These are phyloP conservation scores for Huntiella savannae DNA, from an alignment of 2,329 filamentous ascomycete genomes.

Conservation along the genomic window DNA sequence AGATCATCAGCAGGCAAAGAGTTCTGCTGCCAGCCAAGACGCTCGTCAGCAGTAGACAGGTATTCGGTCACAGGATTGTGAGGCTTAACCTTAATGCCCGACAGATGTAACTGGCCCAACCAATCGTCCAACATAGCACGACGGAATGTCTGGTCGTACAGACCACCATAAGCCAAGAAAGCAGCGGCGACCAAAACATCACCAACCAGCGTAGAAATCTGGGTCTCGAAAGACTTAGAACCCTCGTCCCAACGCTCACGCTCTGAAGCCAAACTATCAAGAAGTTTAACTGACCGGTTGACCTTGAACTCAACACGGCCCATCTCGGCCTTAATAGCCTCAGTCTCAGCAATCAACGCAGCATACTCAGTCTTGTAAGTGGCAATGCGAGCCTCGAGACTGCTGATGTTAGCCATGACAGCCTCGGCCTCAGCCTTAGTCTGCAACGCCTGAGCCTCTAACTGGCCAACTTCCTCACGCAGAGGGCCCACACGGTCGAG, in stretches of 20 bases:
- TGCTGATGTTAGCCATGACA: slow-evolving; percentile 69
- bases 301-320: slow-evolving; percentile 93
- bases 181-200: slow-evolving; percentile 93
- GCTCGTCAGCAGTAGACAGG: slow-evolving; percentile 86
- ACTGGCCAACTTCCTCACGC: slow-evolving; percentile 67
- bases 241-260: slow-evolving; percentile 87
- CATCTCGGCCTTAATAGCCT: slow-evolving; percentile 96
- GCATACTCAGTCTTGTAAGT: slow-evolving; percentile 95
- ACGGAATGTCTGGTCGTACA: slow-evolving; percentile 95
- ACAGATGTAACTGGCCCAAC: slow-evolving; percentile 79
- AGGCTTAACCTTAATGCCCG: slow-evolving; percentile 82
- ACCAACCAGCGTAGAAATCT: slow-evolving; percentile 89
- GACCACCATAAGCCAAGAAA: slow-evolving; percentile 88
- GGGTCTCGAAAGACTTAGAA: slow-evolving; percentile 94
- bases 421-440: slow-evolving; percentile 88
- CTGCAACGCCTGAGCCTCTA: slow-evolving; percentile 75
- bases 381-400: slow-evolving; percentile 75
- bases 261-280: slow-evolving; percentile 90
- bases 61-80: slow-evolving; percentile 94
- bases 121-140: slow-evolving; percentile 97
- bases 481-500: slow-evolving; percentile 83
- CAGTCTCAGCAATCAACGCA: slow-evolving; percentile 85
- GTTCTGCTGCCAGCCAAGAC: slow-evolving; percentile 87
- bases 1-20: slow-evolving; percentile 87
- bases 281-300: slow-evolving; percentile 78